Percentiles rank a stretch among this genome's conserved stretches.
phyloP scores from a whole-genome alignment of 1,284 basidiomycete species.

The Lignosus rhinocerotis region DNA sequence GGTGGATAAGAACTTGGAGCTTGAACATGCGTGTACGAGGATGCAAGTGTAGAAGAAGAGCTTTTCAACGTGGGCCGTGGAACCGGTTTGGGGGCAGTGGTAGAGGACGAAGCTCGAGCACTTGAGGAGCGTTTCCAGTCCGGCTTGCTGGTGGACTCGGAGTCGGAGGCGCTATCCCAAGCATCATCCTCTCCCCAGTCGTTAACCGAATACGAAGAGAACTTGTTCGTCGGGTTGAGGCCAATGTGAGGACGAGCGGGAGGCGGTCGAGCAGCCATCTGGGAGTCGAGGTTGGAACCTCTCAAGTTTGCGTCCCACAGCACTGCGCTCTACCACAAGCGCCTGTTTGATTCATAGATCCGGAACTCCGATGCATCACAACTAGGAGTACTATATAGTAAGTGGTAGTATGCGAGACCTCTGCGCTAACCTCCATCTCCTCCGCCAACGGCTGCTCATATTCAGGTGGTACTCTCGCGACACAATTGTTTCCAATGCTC shows the following conservation, averaged over 20 bases:
- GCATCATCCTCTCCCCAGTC: constrained; percentile 86
- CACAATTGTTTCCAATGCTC: no score
- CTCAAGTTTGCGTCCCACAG: background rate
- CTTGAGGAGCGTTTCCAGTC: constrained; percentile 46
- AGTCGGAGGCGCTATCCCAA: constrained; percentile 87
- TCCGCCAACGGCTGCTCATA: no score
- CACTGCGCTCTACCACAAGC: background rate
- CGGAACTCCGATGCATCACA: no score
- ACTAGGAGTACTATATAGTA: no score
- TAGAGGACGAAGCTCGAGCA: constrained; percentile 36
- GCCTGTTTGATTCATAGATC: background rate
- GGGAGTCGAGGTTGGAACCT: background rate
- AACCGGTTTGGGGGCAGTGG: constrained; percentile 58
- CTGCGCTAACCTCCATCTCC: no score
- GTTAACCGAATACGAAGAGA: constrained; percentile 39
- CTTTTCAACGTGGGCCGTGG: constrained; percentile 48
- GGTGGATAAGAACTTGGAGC: constrained; percentile 78
- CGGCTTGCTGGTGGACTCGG: constrained; percentile 61
- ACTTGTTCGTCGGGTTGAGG: constrained; percentile 56
- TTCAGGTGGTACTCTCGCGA: no score
- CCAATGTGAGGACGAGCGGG: constrained; percentile 76
- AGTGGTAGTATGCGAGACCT: no score
- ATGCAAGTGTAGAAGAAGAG: constrained; percentile 70
- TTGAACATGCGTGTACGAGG: constrained; percentile 80
- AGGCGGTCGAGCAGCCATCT: constrained; percentile 68